Evolutionary conservation across 2,329 filamentous ascomycete species (phyloP).

Genomic region (Microdochium nivale): DNA sequence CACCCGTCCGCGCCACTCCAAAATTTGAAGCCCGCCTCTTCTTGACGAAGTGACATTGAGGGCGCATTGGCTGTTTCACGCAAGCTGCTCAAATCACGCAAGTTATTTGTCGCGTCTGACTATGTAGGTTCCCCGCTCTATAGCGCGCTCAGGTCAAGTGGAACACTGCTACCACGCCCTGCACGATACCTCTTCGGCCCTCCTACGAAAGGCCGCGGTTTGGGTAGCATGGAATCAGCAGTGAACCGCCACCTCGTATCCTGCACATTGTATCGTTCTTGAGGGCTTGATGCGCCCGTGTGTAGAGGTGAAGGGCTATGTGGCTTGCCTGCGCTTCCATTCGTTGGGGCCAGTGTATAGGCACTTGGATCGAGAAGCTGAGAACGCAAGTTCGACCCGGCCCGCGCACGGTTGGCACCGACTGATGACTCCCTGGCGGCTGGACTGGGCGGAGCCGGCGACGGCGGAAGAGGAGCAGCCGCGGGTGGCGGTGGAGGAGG

Average conservation of each 20-base stretch:
- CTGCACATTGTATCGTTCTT: constrained; percentile 49
- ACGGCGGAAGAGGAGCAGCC: constrained; percentile 32
- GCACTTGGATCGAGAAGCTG: constrained; percentile 67
- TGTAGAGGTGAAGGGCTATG: constrained; percentile 23
- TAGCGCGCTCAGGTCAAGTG: constrained; percentile 67
- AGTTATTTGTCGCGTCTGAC: neutral
- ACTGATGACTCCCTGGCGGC: constrained; percentile 15
- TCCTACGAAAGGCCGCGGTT: constrained; percentile 73
- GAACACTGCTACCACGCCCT: constrained; percentile 88
- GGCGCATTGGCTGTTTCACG: too few relatives aligned
- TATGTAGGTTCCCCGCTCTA: constrained; percentile 11
- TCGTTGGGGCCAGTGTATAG: constrained; percentile 59
- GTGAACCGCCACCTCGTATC: constrained; percentile 85
- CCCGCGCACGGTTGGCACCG: constrained; percentile 26
- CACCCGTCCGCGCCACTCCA: too few relatives aligned
- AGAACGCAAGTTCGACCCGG: constrained; percentile 39
- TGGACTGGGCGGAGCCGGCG: constrained; percentile 19
- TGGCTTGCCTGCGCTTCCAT: constrained; percentile 41
- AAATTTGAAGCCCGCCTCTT: too few relatives aligned
- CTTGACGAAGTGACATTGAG: too few relatives aligned
- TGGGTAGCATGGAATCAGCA: constrained; percentile 71
- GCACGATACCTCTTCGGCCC: constrained; percentile 74
- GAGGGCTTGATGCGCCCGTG: constrained; percentile 18
- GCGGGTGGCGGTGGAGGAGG: constrained; percentile 24
- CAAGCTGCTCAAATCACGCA: too few relatives aligned